These are phyloP conservation scores for Colletotrichum lini DNA, from an alignment of 2,329 filamentous ascomycete species.

Conservation along the genomic window DNA sequence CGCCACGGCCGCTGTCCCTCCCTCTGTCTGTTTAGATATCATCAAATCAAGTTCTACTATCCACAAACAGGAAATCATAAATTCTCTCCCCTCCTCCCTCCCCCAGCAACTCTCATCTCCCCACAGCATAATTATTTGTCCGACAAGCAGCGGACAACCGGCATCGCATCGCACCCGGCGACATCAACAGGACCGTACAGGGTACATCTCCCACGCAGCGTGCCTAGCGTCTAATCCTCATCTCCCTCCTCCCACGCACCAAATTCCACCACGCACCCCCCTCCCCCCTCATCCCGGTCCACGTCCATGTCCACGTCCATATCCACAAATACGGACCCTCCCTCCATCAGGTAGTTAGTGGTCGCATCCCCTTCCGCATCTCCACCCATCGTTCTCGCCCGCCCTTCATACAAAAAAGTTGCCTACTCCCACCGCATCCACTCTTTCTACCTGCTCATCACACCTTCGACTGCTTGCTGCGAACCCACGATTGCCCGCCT, in stretches of 20 bases:
- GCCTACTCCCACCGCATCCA: slow-evolving; percentile 38
- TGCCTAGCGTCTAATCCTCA: slow-evolving; percentile 22
- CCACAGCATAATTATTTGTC: background rate
- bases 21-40: background rate
- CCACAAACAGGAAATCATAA: background rate
- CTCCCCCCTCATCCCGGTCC: slow-evolving; percentile 23
- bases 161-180: background rate
- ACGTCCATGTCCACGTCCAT: slow-evolving; percentile 37
- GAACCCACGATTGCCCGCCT: slow-evolving; percentile 40
- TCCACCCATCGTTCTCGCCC: slow-evolving; percentile 31
- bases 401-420: slow-evolving; percentile 44
- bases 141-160: slow-evolving; percentile 4
- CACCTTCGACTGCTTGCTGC: slow-evolving; percentile 32
- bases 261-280: slow-evolving; percentile 26
- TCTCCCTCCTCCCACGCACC: slow-evolving; percentile 21
- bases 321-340: slow-evolving; percentile 42
- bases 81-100: background rate
- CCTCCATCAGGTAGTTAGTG: slow-evolving; percentile 43
- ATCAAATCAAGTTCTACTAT: slow-evolving; percentile 15
- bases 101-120: background rate
- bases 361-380: slow-evolving; percentile 41
- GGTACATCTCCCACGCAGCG: too few relatives aligned
- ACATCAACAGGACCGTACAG: slow-evolving; percentile 11
- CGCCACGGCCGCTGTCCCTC: background rate
- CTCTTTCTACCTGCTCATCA: slow-evolving; percentile 25